These are phyloP conservation scores for Aspergillus uvarum DNA, from an alignment of 2,329 filamentous ascomycete species.

Conservation along the genomic window DNA sequence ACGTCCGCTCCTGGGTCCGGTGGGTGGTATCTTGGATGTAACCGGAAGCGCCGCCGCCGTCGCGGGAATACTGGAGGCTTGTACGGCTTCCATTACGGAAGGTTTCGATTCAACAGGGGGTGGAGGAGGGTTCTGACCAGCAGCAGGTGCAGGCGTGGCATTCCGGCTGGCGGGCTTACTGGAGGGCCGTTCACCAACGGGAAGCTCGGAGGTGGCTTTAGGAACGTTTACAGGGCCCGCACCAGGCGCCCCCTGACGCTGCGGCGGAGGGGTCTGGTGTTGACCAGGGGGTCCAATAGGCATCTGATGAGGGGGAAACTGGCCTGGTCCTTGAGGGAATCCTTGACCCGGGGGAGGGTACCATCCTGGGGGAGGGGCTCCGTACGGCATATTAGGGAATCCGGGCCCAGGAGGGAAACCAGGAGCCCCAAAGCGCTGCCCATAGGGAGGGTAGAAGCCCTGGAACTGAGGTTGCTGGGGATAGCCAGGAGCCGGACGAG, in stretches of 20 bases:
- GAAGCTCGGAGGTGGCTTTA: slow-evolving; percentile 46
- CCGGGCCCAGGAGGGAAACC: slow-evolving; percentile 60
- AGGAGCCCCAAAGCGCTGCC: slow-evolving; percentile 49
- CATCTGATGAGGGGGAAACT: slow-evolving; percentile 60
- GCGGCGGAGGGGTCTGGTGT: slow-evolving; percentile 38
- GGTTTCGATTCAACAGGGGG: slow-evolving; percentile 43
- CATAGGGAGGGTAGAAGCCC: slow-evolving; percentile 47
- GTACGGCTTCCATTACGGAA: slow-evolving; percentile 38
- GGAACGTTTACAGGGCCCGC: slow-evolving; percentile 28
- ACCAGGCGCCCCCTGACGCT: slow-evolving; percentile 33
- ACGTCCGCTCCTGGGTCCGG: slow-evolving; percentile 42
- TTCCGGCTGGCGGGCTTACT: slow-evolving; percentile 38
- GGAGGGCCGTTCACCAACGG: slow-evolving; percentile 38
- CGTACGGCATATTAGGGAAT: slow-evolving; percentile 75
- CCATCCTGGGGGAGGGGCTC: slow-evolving; percentile 71
- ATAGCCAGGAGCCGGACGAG: slow-evolving; percentile 39
- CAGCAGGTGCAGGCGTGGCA: slow-evolving; percentile 33
- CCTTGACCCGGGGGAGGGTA: slow-evolving; percentile 73
- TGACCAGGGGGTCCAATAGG: slow-evolving; percentile 58
- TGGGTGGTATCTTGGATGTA: slow-evolving; percentile 24
- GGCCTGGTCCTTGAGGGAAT: slow-evolving; percentile 66
- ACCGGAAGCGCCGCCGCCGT: slow-evolving; percentile 22
- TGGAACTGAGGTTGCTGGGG: slow-evolving; percentile 45
- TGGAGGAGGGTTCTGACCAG: slow-evolving; percentile 33
- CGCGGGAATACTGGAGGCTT: slow-evolving; percentile 27